Conservation (phyloP, 1,284 basidiomycete genomes). For the Albatrellus sp. region DNA sequence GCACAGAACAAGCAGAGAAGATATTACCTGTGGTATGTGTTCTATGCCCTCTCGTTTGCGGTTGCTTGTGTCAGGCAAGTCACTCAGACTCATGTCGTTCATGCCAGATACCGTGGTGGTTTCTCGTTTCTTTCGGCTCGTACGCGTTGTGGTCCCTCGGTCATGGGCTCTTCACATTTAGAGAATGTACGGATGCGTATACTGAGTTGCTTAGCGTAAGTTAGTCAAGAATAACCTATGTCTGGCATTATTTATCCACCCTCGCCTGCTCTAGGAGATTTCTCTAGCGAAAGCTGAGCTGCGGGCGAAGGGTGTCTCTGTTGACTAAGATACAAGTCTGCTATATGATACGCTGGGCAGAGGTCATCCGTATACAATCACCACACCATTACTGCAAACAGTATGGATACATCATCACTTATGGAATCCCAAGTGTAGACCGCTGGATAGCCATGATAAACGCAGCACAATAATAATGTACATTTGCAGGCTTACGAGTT, state of each 20-base stretch:
- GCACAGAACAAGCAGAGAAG: conserved; percentile 19
- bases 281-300: conserved; percentile 37
- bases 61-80: too few relatives aligned
- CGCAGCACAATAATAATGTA: not conserved
- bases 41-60: too few relatives aligned
- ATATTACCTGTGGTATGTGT: conserved; percentile 31
- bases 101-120: conserved; percentile 36
- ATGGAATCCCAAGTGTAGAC: conserved; percentile 8
- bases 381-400: not conserved
- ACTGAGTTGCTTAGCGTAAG: conserved; percentile 30
- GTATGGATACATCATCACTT: not conserved
- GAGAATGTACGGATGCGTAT: conserved; percentile 41
- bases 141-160: conserved; percentile 37
- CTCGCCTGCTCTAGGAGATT: conserved; percentile 23
- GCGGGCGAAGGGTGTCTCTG: conserved; percentile 32
- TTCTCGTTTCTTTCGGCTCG: conserved; percentile 35
- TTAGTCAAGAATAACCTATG: not conserved
- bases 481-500: conserved; percentile 36
- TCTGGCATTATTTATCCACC: not conserved
- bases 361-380: not conserved
- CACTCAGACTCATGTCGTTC: not conserved
- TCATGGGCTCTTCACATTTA: conserved; percentile 33
- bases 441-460: conserved; percentile 6
- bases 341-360: not conserved
- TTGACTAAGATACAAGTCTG: conserved; percentile 22